Percentiles rank a stretch among this genome's conserved stretches.
Conservation (phyloP, 129 eudicot species). For the Flaveria bidentis region DNA sequence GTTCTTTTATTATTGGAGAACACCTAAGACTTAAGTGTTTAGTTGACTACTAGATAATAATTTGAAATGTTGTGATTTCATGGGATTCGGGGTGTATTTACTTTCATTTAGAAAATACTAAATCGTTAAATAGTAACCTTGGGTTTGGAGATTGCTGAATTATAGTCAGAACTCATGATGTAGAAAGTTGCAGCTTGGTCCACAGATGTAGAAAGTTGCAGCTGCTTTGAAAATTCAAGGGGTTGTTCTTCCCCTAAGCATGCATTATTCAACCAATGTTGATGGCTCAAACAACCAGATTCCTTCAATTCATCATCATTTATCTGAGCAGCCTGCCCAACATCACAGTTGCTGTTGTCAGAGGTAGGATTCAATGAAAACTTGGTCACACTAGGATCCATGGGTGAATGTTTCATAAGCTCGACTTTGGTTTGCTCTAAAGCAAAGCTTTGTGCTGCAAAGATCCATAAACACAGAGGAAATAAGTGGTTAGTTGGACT, state of each 20-base stretch:
- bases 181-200: constrained; percentile 22
- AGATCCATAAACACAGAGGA: background rate
- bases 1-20: background rate
- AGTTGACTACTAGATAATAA: constrained; percentile 7
- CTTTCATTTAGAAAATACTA: constrained; percentile 1
- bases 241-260: constrained; percentile 23
- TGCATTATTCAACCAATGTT: constrained; percentile 1
- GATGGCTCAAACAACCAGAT: constrained; percentile 25
- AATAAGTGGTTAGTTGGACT: constrained; percentile 3
- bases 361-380: constrained; percentile 21
- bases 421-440: constrained; percentile 30
- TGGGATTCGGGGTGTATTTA: background rate
- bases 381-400: constrained; percentile 14
- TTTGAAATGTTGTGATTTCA: background rate
- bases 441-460: constrained; percentile 43
- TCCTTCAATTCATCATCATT: constrained; percentile 13
- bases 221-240: constrained; percentile 7
- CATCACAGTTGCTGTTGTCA: constrained; percentile 19
- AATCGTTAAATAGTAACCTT: constrained; percentile 38
- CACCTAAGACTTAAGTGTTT: background rate
- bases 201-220: constrained; percentile 27
- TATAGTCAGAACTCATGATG: constrained; percentile 13
- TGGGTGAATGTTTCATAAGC: constrained; percentile 29
- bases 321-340: constrained; percentile 21
- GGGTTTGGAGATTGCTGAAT: constrained; percentile 33